Conservation (phyloP, 371 early-diverging fungal genomes). For the Mortierella sp. region DNA sequence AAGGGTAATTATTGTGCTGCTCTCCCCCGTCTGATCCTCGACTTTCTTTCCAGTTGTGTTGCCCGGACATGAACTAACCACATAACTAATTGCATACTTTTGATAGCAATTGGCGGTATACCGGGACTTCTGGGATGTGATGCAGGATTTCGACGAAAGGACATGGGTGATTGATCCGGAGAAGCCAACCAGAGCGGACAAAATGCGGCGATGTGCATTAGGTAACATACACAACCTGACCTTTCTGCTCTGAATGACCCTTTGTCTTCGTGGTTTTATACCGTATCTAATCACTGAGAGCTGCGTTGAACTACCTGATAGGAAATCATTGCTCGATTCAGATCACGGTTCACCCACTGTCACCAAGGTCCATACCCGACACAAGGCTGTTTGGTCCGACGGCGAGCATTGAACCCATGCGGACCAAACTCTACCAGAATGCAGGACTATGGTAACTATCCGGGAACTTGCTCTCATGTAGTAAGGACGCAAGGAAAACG, state of each 20-base stretch:
- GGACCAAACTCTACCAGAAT: conserved; percentile 39
- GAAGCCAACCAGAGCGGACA: conserved; percentile 50
- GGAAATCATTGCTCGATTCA: conserved; percentile 57
- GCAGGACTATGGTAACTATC: conserved; percentile 32
- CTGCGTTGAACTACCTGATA: not conserved
- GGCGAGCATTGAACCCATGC: conserved; percentile 36
- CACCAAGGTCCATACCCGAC: conserved; percentile 39
- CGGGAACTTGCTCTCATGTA: not conserved
- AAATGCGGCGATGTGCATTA: conserved; percentile 49
- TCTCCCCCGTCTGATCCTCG: not conserved
- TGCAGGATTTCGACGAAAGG: conserved; percentile 53
- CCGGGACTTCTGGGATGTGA: conserved; percentile 52
- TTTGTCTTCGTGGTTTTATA: not conserved
- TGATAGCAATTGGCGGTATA: conserved; percentile 33
- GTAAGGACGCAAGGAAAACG: too few relatives aligned
- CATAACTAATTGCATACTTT: not conserved
- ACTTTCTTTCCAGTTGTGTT: too few relatives aligned
- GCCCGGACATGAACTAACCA: not conserved
- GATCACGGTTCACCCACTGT: conserved; percentile 43
- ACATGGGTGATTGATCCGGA: conserved; percentile 59
- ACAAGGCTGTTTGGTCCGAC: conserved; percentile 49
- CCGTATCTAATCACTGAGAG: not conserved
- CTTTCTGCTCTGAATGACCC: too few relatives aligned
- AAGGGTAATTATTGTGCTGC: conserved; percentile 3
- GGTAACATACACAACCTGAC: conserved; percentile 29